phyloP scores from a whole-genome alignment of 2,329 filamentous ascomycete species.

The Dactylonectria macrodidyma region DNA sequence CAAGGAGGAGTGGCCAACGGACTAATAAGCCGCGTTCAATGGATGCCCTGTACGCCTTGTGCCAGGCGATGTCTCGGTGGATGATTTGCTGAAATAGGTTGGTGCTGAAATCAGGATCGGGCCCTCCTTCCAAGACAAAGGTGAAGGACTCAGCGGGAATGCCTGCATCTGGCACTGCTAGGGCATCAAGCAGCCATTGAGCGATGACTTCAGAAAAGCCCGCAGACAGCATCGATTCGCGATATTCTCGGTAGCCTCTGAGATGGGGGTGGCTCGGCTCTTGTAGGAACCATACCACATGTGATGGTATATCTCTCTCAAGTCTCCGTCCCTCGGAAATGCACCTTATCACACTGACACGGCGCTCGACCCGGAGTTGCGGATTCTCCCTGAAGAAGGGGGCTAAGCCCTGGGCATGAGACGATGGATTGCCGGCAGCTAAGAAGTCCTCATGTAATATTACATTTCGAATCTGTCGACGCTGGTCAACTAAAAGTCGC shows the following conservation, averaged over 20 bases:
- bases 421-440: neutral
- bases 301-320: neutral
- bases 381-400: slow-evolving; percentile 25
- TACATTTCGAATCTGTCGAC: slow-evolving; percentile 4
- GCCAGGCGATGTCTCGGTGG: neutral
- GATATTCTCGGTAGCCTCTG: neutral
- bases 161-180: neutral
- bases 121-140: neutral
- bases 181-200: neutral
- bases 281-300: neutral
- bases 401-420: slow-evolving; percentile 13
- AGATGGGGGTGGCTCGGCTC: neutral
- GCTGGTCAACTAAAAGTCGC: neutral
- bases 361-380: neutral
- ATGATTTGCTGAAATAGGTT: slow-evolving; percentile 8
- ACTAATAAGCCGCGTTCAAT: neutral
- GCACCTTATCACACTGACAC: neutral
- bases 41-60: neutral
- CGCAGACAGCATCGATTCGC: neutral
- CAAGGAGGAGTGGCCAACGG: neutral
- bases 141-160: slow-evolving; percentile 22
- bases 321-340: neutral
- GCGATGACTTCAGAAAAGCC: neutral
- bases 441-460: slow-evolving; percentile 1
- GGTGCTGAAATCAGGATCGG: neutral